Percentiles rank a stretch among this genome's conserved stretches.
Conservation (phyloP, 305 asterid genomes). For the Petunia hybrid region DNA sequence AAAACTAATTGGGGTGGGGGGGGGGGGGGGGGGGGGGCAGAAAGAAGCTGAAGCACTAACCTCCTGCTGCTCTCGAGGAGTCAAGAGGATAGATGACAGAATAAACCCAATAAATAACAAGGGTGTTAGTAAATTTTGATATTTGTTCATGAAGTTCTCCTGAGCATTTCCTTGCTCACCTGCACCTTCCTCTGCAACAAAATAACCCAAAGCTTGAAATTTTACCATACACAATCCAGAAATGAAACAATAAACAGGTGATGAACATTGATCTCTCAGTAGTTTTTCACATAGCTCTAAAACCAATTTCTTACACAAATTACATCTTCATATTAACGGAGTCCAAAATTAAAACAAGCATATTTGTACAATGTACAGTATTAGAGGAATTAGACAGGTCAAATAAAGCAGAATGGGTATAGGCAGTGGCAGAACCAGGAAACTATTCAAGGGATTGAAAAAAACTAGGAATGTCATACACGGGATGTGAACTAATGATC, state of each 20-base stretch:
- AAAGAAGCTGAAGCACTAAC: slow-evolving; percentile 41
- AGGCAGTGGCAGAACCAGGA: no score
- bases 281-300: neutral
- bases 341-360: neutral
- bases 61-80: slow-evolving; percentile 54
- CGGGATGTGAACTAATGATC: no score
- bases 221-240: neutral
- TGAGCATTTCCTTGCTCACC: slow-evolving; percentile 53
- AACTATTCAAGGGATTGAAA: no score
- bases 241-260: slow-evolving; percentile 7
- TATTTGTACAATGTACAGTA: no score
- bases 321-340: neutral
- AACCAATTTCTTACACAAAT: neutral
- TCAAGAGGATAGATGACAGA: slow-evolving; percentile 36
- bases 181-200: slow-evolving; percentile 49
- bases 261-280: neutral
- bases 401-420: neutral
- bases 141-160: slow-evolving; percentile 38
- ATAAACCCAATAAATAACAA: slow-evolving; percentile 42
- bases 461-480: no score
- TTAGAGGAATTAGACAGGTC: neutral
- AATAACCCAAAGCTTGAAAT: slow-evolving; percentile 29
- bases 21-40: neutral
- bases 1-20: neutral
- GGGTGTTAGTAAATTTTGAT: slow-evolving; percentile 41